phyloP scores from a whole-genome alignment of 2,329 filamentous ascomycete species.

The Alternaria tenuissima region DNA sequence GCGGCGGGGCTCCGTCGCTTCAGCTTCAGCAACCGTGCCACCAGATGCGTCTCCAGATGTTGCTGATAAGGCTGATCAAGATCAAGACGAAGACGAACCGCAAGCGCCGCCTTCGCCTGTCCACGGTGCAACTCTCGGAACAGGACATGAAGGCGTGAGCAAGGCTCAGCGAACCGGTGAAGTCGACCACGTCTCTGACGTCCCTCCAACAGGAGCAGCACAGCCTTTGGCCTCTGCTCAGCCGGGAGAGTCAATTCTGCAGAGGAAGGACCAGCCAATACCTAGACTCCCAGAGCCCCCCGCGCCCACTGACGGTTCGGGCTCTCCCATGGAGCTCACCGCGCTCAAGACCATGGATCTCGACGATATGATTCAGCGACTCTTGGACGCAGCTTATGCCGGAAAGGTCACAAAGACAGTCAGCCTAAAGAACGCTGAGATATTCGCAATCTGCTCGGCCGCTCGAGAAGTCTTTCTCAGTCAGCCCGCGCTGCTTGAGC shows the following conservation, averaged over 20 bases:
- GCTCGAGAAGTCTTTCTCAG: constrained; percentile 89
- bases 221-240: constrained; percentile 67
- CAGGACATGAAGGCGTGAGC: constrained; percentile 78
- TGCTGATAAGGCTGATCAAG: constrained; percentile 45
- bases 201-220: constrained; percentile 74
- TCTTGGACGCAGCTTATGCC: constrained; percentile 93
- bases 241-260: constrained; percentile 87
- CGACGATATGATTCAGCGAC: constrained; percentile 94
- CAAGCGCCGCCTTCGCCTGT: constrained; percentile 83
- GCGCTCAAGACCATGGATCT: constrained; percentile 92
- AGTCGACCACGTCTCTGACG: constrained; percentile 93
- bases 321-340: constrained; percentile 78
- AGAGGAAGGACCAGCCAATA: constrained; percentile 77
- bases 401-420: constrained; percentile 98
- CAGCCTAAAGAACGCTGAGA: constrained; percentile 96
- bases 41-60: constrained; percentile 51
- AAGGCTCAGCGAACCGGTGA: constrained; percentile 87
- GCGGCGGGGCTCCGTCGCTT: constrained; percentile 47
- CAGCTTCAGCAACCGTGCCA: constrained; percentile 42
- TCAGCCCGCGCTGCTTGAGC: constrained; percentile 89
- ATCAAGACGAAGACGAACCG: constrained; percentile 45
- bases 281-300: constrained; percentile 66
- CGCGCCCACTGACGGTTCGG: constrained; percentile 58
- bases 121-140: constrained; percentile 75
- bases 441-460: constrained; percentile 88